phyloP scores from a whole-genome alignment of 2,329 filamentous ascomycete genomes.

The Trichoderma breve region DNA sequence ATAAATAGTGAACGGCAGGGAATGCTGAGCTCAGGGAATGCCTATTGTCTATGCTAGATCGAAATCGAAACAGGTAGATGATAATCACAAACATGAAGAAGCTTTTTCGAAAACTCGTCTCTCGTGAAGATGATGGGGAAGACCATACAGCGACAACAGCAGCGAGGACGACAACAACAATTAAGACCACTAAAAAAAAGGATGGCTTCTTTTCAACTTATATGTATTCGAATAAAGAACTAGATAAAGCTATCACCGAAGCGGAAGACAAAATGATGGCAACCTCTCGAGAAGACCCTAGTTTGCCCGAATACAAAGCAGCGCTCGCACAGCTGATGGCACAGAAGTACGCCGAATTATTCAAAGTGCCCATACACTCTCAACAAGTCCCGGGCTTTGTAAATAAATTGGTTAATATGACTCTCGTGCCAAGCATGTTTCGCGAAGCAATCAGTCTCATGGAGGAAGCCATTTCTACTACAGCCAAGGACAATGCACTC shows the following conservation, averaged over 20 bases:
- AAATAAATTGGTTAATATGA: background rate
- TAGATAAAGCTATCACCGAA: background rate
- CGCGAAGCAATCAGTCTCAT: background rate
- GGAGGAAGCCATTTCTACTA: background rate
- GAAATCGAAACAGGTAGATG: too few relatives aligned
- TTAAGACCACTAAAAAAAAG: background rate
- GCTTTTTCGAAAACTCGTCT: too few relatives aligned
- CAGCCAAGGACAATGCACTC: background rate
- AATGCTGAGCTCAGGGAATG: too few relatives aligned
- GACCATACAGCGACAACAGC: too few relatives aligned
- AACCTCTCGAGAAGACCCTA: background rate
- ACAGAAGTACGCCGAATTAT: too few relatives aligned
- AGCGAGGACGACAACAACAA: too few relatives aligned
- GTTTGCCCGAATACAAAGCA: background rate
- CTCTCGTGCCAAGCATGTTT: background rate
- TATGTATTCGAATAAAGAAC: background rate
- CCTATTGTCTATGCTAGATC: too few relatives aligned
- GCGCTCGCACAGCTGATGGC: background rate
- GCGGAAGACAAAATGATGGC: background rate
- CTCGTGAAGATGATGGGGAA: too few relatives aligned
- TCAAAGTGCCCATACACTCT: too few relatives aligned
- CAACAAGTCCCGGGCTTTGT: background rate
- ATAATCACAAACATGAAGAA: too few relatives aligned
- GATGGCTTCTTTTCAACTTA: background rate
- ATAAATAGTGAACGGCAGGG: too few relatives aligned